Base-by-base conservation (phyloP, 345 rosid species). In the Ceriops tagal region DNA sequence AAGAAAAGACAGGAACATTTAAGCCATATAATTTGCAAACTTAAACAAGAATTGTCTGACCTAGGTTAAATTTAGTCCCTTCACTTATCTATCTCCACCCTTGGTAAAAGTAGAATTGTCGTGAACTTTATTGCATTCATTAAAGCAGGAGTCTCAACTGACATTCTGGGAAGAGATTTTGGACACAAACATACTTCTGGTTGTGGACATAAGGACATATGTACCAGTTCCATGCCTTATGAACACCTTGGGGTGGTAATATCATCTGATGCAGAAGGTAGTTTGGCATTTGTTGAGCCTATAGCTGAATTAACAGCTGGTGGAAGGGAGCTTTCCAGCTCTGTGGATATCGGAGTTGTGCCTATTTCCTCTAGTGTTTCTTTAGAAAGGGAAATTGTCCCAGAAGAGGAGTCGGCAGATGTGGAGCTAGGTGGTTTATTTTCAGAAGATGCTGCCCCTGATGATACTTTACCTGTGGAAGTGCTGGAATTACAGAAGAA, bases 11-110 rank as follows among this genome's bases (percentile, higher is more conserved):
- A 91, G 82, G 92, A 83, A 70, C 81, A 70, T 75, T 91, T 93
- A 30, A 90, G 97, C 73, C 69, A 69, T 62, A 77, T 74, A 28
- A 89, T 93, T 73, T 86, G 87, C 72, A 81, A 85, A 82, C 90
- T 93, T 76, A 93, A 93, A 88, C 93, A 87, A 77, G 97, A 93
- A 80, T 81, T 93, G 76, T 79, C 92, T 75, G 87, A 88, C 73
- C 83, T 88, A 81, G 98, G 97, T 89, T 56, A 75, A 53, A 66
- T 73, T 84, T 70, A 28, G 56, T 70, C 59, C 53, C 26, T 64
- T 72, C 71, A 70, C 57, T 49, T 5, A 47, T 78, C 62, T 68
- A 11, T 71, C 27, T 67, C 49, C 28, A 66, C 67, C 66, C 51
- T 49, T 71, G 67, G 68, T 72, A 30, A 58, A 46, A 35, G 52